A percentile compares a stretch with the other conserved stretches of the same genome.
These are phyloP conservation scores for Salix exigua DNA, from an alignment of 345 rosid species.

Conservation along the genomic window DNA sequence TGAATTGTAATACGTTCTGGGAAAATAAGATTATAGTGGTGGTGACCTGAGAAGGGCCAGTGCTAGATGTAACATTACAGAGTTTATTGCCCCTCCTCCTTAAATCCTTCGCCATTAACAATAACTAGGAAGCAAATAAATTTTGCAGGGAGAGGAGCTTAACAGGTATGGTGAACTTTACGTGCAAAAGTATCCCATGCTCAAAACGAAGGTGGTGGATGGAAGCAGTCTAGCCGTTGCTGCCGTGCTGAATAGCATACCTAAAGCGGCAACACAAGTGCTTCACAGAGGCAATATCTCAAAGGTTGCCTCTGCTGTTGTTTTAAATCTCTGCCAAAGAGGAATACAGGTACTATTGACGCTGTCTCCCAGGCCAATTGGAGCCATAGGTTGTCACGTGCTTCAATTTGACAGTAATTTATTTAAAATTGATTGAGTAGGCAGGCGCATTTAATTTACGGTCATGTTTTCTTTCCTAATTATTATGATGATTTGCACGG, in stretches of 20 bases:
- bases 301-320: conserved; percentile 54
- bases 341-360: conserved; percentile 42
- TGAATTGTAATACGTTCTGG: too few relatives aligned
- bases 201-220: conserved; percentile 56
- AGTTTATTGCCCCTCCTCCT: too few relatives aligned
- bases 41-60: too few relatives aligned
- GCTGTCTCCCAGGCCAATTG: too few relatives aligned
- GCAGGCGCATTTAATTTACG: too few relatives aligned
- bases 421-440: too few relatives aligned
- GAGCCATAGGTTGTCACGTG: too few relatives aligned
- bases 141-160: conserved; percentile 46
- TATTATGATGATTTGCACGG: too few relatives aligned
- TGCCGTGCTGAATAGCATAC: conserved; percentile 50
- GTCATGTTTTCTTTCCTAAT: background rate
- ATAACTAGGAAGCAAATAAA: background rate
- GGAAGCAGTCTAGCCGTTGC: conserved; percentile 62
- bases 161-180: conserved; percentile 49
- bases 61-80: too few relatives aligned
- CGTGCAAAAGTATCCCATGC: conserved; percentile 37
- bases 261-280: conserved; percentile 47
- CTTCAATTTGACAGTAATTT: too few relatives aligned
- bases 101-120: too few relatives aligned
- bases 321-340: conserved; percentile 38
- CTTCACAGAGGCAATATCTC: conserved; percentile 41
- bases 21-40: too few relatives aligned